These are phyloP conservation scores for Periconia digitata DNA, from an alignment of 2,329 filamentous ascomycete genomes.

Conservation along the genomic window DNA sequence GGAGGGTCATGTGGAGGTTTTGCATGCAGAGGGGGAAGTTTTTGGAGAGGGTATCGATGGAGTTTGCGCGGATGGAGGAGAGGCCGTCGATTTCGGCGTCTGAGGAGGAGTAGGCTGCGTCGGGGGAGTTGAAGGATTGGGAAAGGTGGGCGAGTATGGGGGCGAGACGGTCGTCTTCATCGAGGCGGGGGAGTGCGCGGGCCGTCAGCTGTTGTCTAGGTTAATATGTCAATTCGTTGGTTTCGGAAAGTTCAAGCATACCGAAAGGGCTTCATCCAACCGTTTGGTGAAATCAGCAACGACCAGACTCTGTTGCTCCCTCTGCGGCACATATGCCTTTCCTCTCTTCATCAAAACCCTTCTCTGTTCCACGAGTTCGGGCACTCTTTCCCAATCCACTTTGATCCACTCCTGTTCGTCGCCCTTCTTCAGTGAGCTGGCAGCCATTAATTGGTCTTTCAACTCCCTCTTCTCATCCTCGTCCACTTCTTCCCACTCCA, in stretches of 20 bases:
- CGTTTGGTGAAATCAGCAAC: conserved; percentile 80
- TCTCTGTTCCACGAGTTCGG: conserved; percentile 81
- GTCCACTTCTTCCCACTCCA: conserved; percentile 81
- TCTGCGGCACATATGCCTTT: conserved; percentile 86
- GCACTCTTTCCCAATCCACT: conserved; percentile 91
- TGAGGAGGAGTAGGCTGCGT: conserved; percentile 73
- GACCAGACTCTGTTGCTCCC: conserved; percentile 87
- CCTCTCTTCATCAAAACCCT: conserved; percentile 76
- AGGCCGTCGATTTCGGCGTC: conserved; percentile 76
- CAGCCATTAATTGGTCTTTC: conserved; percentile 62
- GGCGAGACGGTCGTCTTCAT: conserved; percentile 90
- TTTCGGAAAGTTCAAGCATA: conserved; percentile 42
- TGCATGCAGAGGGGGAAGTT: conserved; percentile 95
- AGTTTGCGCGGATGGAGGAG: conserved; percentile 59
- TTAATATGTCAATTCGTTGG: conserved; percentile 4
- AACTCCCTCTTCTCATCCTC: conserved; percentile 78
- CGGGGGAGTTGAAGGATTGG: conserved; percentile 92
- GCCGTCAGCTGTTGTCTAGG: conserved; percentile 67
- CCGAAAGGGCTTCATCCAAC: conserved; percentile 81
- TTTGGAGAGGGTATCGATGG: conserved; percentile 72
- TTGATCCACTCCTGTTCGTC: conserved; percentile 94
- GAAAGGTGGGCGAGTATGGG: conserved; percentile 81
- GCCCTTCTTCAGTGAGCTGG: conserved; percentile 54
- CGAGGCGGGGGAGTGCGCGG: conserved; percentile 85
- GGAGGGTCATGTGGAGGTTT: conserved; percentile 80